phyloP scores from a whole-genome alignment of 495 filamentous ascomycete genomes.

The Xylaria venustula region DNA sequence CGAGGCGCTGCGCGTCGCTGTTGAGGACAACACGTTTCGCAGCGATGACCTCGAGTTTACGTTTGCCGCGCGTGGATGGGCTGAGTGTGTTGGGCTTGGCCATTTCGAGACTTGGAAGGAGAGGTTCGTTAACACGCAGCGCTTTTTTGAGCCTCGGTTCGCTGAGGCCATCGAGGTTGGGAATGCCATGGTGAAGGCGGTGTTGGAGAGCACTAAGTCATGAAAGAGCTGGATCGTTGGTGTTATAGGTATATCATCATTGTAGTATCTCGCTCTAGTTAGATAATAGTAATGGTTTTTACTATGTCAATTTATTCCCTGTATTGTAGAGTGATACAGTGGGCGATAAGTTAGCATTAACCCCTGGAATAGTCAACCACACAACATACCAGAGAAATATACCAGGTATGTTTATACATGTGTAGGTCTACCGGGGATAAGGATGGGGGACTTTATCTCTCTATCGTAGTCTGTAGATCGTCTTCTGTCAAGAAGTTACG shows the following conservation, averaged over 20 bases:
- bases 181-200: constrained; percentile 96
- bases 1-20: constrained; percentile 80
- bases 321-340: no score
- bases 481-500: no score
- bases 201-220: constrained; percentile 67
- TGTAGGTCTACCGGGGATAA: no score
- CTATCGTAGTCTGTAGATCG: no score
- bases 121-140: constrained; percentile 82
- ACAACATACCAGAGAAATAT: no score
- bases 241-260: no score
- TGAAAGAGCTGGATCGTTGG: not conserved
- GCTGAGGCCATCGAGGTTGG: constrained; percentile 79
- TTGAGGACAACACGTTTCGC: constrained; percentile 84
- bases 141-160: constrained; percentile 88
- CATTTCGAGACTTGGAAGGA: constrained; percentile 89
- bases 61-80: constrained; percentile 93
- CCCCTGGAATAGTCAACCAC: no score
- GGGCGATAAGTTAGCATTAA: no score
- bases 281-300: not conserved
- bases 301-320: no score
- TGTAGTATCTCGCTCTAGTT: no score
- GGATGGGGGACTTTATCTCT: no score
- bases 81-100: constrained; percentile 83
- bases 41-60: constrained; percentile 95
- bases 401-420: no score